These are phyloP conservation scores for Polygonum aviculare DNA, from an alignment of 148 eudicot genomes.

Conservation along the genomic window DNA sequence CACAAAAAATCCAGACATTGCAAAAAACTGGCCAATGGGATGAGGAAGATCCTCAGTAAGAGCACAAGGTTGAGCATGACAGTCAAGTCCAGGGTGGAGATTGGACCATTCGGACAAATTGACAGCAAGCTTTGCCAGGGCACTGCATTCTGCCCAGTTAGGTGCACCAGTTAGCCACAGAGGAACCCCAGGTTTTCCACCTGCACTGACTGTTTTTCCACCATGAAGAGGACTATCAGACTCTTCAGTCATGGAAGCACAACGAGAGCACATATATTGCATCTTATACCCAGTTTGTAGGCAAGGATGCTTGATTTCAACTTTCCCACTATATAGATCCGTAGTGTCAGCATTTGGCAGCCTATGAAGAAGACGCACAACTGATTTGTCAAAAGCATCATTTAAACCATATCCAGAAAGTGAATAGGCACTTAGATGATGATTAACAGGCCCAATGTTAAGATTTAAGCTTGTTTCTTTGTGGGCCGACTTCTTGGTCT, in stretches of 20 bases:
- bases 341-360: conserved; percentile 40
- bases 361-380: conserved; percentile 57
- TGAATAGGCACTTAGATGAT: conserved; percentile 94
- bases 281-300: conserved; percentile 78
- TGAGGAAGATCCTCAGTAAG: conserved; percentile 67
- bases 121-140: conserved; percentile 71
- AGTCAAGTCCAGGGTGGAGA: conserved; percentile 60
- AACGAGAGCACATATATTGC: conserved; percentile 61
- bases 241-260: conserved; percentile 42
- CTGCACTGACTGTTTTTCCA: conserved; percentile 28
- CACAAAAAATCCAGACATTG: conserved; percentile 94
- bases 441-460: conserved; percentile 79
- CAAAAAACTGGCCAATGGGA: conserved; percentile 82
- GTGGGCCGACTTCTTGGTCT: conserved; percentile 43
- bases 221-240: conserved; percentile 38
- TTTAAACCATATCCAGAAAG: conserved; percentile 92
- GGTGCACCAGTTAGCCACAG: conserved; percentile 74
- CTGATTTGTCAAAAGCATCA: conserved; percentile 98
- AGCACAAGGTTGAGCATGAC: conserved; percentile 87
- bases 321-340: conserved; percentile 48
- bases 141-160: conserved; percentile 82
- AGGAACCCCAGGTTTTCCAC: conserved; percentile 49
- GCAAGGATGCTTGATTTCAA: conserved; percentile 83
- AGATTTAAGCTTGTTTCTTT: conserved; percentile 72
- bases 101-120: conserved; percentile 91